phyloP scores from a whole-genome alignment of 768 basidiomycete genomes.

The Leccinum incarnatum region DNA sequence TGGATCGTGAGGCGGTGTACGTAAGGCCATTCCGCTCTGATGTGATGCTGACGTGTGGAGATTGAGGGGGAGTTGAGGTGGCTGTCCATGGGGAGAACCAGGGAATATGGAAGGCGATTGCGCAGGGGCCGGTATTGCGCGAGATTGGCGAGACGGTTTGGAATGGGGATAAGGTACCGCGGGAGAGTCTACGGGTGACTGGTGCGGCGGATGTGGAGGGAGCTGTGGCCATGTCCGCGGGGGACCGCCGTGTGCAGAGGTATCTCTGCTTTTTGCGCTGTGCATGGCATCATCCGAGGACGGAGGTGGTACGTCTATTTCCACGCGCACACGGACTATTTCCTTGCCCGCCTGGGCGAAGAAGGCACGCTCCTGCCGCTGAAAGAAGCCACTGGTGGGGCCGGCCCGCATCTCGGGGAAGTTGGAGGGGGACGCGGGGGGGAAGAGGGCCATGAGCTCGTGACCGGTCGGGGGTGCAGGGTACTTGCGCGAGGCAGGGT shows the following conservation, averaged over 20 bases:
- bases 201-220: constrained; percentile 30
- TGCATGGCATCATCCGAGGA: constrained; percentile 17
- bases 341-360: constrained; percentile 78
- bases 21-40: constrained; percentile 31
- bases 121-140: constrained; percentile 20
- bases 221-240: constrained; percentile 33
- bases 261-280: constrained; percentile 27
- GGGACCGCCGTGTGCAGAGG: constrained; percentile 20
- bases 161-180: constrained; percentile 36
- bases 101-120: constrained; percentile 30
- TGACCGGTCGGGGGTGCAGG: constrained; percentile 79
- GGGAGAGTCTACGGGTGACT: constrained; percentile 27
- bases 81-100: constrained; percentile 32
- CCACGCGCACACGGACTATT: constrained; percentile 71
- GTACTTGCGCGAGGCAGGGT: constrained; percentile 53
- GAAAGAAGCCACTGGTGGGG: constrained; percentile 71
- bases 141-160: constrained; percentile 32
- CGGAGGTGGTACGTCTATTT: constrained; percentile 51
- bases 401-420: constrained; percentile 56
- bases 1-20: constrained; percentile 48
- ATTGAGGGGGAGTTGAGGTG: constrained; percentile 34
- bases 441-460: constrained; percentile 84
- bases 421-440: constrained; percentile 59
- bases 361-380: constrained; percentile 74
- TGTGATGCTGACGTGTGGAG: constrained; percentile 29